Conservation (phyloP, 202 grass and related monocot genomes). For the Dendrocalamus latiflorus region DNA sequence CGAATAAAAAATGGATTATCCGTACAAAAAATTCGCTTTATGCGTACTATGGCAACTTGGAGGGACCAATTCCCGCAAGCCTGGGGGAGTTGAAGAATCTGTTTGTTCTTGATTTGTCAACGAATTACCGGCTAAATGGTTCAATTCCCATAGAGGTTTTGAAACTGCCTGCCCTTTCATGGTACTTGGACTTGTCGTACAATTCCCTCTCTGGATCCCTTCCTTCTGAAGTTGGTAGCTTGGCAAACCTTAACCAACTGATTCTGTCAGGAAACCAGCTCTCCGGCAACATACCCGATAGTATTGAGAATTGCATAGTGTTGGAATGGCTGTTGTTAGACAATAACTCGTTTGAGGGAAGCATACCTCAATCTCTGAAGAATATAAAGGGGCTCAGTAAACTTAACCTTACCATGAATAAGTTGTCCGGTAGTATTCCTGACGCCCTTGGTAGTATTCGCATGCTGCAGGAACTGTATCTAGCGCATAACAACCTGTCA, state of each 20-base stretch:
- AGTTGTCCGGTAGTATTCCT: constrained; percentile 20
- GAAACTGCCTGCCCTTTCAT: neutral
- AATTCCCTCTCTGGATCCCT: neutral
- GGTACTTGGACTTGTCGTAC: neutral
- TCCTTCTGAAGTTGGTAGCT: constrained; percentile 19
- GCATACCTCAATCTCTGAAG: constrained; percentile 12
- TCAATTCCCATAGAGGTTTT: constrained; percentile 22
- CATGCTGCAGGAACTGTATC: neutral
- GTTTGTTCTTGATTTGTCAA: constrained; percentile 9
- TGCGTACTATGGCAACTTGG: neutral
- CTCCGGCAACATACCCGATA: constrained; percentile 9
- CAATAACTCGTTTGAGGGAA: constrained; percentile 26
- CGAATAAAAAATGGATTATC: no score
- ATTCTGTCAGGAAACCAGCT: constrained; percentile 35
- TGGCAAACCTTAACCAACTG: constrained; percentile 11
- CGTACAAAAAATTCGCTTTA: no score
- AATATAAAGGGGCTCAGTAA: constrained; percentile 7
- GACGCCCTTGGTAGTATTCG: neutral
- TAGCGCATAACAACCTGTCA: neutral
- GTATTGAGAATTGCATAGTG: constrained; percentile 6
- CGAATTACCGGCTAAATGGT: constrained; percentile 10
- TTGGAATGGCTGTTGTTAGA: constrained; percentile 10
- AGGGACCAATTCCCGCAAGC: no score
- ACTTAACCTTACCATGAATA: constrained; percentile 17
- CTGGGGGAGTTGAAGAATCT: neutral